Base-by-base conservation (phyloP, 257 asterid genomes). In the Rhazya stricta region DNA sequence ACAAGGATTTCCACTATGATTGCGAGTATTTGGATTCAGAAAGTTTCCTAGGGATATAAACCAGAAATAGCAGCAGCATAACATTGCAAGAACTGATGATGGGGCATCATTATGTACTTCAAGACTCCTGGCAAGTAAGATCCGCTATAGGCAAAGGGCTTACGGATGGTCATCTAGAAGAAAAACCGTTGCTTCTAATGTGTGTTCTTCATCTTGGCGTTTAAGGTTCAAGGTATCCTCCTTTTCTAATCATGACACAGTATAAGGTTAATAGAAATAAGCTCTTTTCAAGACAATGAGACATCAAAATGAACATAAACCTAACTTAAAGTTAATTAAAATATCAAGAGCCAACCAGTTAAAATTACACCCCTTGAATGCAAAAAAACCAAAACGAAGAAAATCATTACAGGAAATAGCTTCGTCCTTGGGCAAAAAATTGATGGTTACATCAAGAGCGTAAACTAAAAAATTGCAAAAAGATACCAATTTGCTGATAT, bases 391-490 rank as follows among this genome's bases (percentile, higher is more conserved):
- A 9, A 41, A 3, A 76, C 8, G 7, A 34, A 5, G 23, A 53
- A 13, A 75, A 50, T 3, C 32, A 30, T n/a, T 42, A 58, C 48
- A 68, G 18, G 5, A 9, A 56, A 34, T 0, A 54, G 36, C 6
- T 25, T 23, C 62, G n/a, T 23, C 62, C 29, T n/a, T 54, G 19
- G 13, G 5, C 60, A 32, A 63, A 50, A 53, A 70, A n/a, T n/a
- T 69, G 30, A 63, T 34, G 60, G 42, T 58, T 71, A 77, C 71
- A 77, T 30, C 43, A 36, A 32, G 74, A n/a, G 19, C 27, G 30
- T 45, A 39, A 19, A 34, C n/a, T 69, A 48, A 27, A 76, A 71
- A 56, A 60, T 29, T 57, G 66, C 41, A 18, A 65, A 60, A 34
- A 58, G 19, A 65, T 9, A 37, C 46, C 36, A 60, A 77, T 46